Evolutionary conservation across 2,329 filamentous ascomycete species (phyloP).

Genomic region (Aschersonia sp.): DNA sequence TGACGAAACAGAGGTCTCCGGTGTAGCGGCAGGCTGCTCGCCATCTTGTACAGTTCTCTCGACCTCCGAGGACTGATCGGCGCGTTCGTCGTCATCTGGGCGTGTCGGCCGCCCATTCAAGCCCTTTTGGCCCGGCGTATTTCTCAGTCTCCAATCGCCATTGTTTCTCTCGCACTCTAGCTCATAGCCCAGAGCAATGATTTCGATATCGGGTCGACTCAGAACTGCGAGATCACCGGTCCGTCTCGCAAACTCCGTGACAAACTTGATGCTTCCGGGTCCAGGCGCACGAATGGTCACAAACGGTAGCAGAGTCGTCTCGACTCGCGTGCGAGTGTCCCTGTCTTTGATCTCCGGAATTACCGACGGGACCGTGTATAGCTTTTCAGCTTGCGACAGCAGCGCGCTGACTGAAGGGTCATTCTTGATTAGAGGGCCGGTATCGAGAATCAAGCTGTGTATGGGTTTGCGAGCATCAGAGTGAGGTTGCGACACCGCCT

Average conservation of each 20-base stretch:
- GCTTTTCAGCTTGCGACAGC: slow-evolving; percentile 56
- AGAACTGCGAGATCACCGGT: slow-evolving; percentile 84
- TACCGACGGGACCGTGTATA: slow-evolving; percentile 77
- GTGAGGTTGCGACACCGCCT: slow-evolving; percentile 3
- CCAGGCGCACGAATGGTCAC: slow-evolving; percentile 61
- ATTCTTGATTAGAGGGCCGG: slow-evolving; percentile 88
- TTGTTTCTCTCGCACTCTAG: slow-evolving; percentile 82
- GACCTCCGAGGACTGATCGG: background rate
- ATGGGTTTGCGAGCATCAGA: slow-evolving; percentile 43
- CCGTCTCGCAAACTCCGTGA: slow-evolving; percentile 72
- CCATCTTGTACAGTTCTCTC: background rate
- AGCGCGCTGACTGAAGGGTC: slow-evolving; percentile 74
- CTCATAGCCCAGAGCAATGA: slow-evolving; percentile 85
- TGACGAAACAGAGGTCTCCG: slow-evolving; percentile 7
- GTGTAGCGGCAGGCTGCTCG: background rate
- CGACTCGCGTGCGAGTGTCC: slow-evolving; percentile 63
- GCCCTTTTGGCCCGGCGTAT: slow-evolving; percentile 62
- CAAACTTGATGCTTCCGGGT: slow-evolving; percentile 62
- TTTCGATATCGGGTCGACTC: slow-evolving; percentile 76
- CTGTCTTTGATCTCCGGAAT: slow-evolving; percentile 79
- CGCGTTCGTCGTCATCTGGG: slow-evolving; percentile 11
- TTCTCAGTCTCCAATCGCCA: slow-evolving; percentile 77
- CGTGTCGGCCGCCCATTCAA: slow-evolving; percentile 47
- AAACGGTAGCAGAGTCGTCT: slow-evolving; percentile 78
- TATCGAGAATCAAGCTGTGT: slow-evolving; percentile 75